Evolutionary conservation across 352 stramenopile species (phyloP).

Genomic region (Pythium graminicola): DNA sequence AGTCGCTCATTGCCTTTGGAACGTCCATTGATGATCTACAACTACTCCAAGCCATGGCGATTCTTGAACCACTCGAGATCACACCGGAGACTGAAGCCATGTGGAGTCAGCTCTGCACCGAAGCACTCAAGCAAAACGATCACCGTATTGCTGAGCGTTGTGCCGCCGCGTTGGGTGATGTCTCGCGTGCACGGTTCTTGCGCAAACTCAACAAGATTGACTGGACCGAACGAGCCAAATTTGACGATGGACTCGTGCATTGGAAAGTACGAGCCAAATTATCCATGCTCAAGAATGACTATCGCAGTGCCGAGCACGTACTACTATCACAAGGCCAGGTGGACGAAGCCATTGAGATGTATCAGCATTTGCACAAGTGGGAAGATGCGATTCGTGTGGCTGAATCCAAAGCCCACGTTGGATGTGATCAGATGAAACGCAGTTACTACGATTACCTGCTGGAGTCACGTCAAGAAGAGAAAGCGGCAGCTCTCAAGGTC

Average conservation of each 20-base stretch:
- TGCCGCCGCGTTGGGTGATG: conserved; percentile 87
- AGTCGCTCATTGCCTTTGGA: conserved; percentile 92
- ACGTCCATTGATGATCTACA: conserved; percentile 91
- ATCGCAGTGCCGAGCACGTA: conserved; percentile 87
- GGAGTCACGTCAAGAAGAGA: conserved; percentile 89
- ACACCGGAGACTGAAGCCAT: conserved; percentile 90
- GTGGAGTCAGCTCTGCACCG: conserved; percentile 88
- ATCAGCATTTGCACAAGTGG: conserved; percentile 92
- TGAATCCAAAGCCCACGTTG: conserved; percentile 69
- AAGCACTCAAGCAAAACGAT: conserved; percentile 82
- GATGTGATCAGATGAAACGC: conserved; percentile 83
- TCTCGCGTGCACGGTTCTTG: conserved; percentile 83
- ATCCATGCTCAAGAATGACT: conserved; percentile 87
- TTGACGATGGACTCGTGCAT: conserved; percentile 71
- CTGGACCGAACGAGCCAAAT: conserved; percentile 66
- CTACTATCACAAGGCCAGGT: conserved; percentile 88
- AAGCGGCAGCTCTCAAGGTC: conserved; percentile 88
- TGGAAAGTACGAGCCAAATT: conserved; percentile 84
- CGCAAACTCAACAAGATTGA: conserved; percentile 89
- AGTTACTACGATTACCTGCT: conserved; percentile 92
- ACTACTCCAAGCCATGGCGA: conserved; percentile 88
- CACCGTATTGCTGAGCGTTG: conserved; percentile 89
- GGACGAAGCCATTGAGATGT: conserved; percentile 94
- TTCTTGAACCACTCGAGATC: conserved; percentile 89
- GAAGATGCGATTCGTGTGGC: conserved; percentile 92